These are phyloP conservation scores for Lactarius sp. DNA, from an alignment of 768 basidiomycete genomes.

Conservation along the genomic window DNA sequence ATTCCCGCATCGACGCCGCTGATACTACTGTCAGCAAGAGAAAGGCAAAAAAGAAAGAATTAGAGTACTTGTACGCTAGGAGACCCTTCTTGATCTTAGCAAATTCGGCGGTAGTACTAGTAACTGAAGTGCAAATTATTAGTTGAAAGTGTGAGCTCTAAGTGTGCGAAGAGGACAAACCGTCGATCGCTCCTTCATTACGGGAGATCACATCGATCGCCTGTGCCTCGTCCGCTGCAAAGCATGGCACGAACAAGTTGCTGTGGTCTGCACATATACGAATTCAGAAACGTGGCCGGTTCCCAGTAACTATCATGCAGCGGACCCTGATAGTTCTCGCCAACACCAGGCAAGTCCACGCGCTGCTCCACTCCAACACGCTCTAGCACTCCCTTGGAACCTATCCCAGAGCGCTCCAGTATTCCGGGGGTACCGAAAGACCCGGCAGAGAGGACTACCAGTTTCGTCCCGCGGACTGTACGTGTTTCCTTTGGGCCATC, in stretches of 20 bases:
- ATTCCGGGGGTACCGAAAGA: constrained; percentile 44
- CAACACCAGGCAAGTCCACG: constrained; percentile 40
- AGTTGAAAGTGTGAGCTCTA: not conserved
- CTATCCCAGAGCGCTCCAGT: constrained; percentile 50
- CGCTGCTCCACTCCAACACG: constrained; percentile 30
- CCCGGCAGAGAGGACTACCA: constrained; percentile 40
- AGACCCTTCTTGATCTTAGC: constrained; percentile 40
- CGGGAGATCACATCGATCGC: constrained; percentile 27
- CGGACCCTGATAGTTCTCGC: constrained; percentile 39
- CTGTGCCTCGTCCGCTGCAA: constrained; percentile 21
- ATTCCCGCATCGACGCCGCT: constrained; percentile 28
- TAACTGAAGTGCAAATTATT: constrained; percentile 27
- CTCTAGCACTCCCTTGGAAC: constrained; percentile 31
- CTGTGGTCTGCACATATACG: constrained; percentile 18
- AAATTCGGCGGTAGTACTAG: constrained; percentile 35
- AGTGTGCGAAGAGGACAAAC: constrained; percentile 10
- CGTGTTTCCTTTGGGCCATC: constrained; percentile 10
- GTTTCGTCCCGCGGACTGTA: constrained; percentile 31
- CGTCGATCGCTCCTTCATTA: constrained; percentile 22
- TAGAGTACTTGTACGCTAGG: constrained; percentile 52
- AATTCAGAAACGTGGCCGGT: constrained; percentile 5
- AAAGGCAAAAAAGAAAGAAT: constrained; percentile 8
- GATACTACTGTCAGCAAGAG: not conserved
- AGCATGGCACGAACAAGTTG: constrained; percentile 17
- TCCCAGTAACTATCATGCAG: not conserved